These are phyloP conservation scores for Eucalyptus paniculata DNA, from an alignment of 345 rosid genomes.

Conservation along the genomic window DNA sequence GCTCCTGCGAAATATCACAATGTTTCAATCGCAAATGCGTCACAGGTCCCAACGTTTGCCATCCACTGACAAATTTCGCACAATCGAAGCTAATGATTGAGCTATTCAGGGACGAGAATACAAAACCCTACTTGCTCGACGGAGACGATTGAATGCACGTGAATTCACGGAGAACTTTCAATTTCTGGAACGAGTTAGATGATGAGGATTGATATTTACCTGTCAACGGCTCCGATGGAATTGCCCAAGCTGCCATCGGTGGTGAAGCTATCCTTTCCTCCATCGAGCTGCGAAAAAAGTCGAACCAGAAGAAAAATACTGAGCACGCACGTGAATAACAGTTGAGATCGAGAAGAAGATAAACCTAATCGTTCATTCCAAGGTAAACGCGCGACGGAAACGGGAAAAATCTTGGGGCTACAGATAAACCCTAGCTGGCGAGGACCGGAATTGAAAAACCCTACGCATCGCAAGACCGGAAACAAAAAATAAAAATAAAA, in stretches of 20 bases:
- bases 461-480: background rate
- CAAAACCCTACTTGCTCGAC: conserved; percentile 32
- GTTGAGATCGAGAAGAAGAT: conserved; percentile 2
- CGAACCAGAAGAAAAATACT: conserved; percentile 11
- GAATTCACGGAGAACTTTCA: background rate
- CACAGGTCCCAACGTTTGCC: conserved; percentile 1
- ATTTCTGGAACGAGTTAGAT: background rate
- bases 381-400: background rate
- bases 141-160: background rate
- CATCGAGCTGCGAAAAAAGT: conserved; percentile 21
- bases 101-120: conserved; percentile 1
- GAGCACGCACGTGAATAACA: background rate
- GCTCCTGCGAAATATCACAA: conserved; percentile 1
- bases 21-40: background rate
- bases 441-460: conserved; percentile 11
- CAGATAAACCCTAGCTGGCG: conserved; percentile 27
- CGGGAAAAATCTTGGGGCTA: conserved; percentile 6
- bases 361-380: conserved; percentile 32
- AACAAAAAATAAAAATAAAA: background rate
- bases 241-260: conserved; percentile 47
- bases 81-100: conserved; percentile 1
- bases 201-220: conserved; percentile 29
- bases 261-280: conserved; percentile 31
- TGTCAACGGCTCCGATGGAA: conserved; percentile 38
- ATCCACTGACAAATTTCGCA: conserved; percentile 14